Evolutionary conservation across 805 yeast genomes (phyloP).

Genomic region (Saccharomycopsis fibuligera): DNA sequence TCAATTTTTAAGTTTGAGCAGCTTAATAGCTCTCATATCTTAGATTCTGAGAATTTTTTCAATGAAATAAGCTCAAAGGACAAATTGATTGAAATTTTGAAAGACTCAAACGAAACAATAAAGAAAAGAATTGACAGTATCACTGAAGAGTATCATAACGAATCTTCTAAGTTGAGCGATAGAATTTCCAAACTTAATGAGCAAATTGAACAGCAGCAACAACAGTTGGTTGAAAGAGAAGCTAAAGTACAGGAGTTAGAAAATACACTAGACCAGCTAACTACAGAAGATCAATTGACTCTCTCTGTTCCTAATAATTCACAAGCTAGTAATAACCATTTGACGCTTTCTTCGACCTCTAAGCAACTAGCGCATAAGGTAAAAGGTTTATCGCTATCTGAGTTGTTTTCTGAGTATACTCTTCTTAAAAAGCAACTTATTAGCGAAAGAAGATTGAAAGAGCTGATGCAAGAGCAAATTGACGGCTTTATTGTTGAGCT

Average conservation of each 20-base stretch:
- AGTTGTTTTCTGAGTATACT: slow-evolving; percentile 58
- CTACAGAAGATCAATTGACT: slow-evolving; percentile 24
- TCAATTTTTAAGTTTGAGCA: slow-evolving; percentile 40
- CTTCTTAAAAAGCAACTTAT: slow-evolving; percentile 58
- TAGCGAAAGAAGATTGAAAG: slow-evolving; percentile 66
- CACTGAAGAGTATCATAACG: slow-evolving; percentile 34
- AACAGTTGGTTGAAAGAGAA: slow-evolving; percentile 28
- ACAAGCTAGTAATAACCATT: slow-evolving; percentile 34
- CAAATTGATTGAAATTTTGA: slow-evolving; percentile 50
- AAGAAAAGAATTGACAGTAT: slow-evolving; percentile 46
- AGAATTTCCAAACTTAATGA: slow-evolving; percentile 3
- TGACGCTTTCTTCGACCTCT: slow-evolving; percentile 25
- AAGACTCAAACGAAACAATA: slow-evolving; percentile 46
- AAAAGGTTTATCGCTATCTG: slow-evolving; percentile 55
- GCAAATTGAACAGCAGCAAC: background rate
- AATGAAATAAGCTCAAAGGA: slow-evolving; percentile 58
- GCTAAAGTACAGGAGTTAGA: slow-evolving; percentile 38
- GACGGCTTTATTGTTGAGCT: slow-evolving; percentile 68
- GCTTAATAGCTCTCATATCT: slow-evolving; percentile 37
- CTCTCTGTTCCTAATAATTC: slow-evolving; percentile 31
- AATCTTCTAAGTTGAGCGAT: background rate
- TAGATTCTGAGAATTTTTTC: slow-evolving; percentile 43
- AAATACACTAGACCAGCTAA: slow-evolving; percentile 37
- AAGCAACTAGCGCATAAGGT: slow-evolving; percentile 41
- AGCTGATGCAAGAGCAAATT: slow-evolving; percentile 61